These are phyloP conservation scores for Botrytis byssoidea DNA, from an alignment of 2,329 filamentous ascomycete species.

Conservation along the genomic window DNA sequence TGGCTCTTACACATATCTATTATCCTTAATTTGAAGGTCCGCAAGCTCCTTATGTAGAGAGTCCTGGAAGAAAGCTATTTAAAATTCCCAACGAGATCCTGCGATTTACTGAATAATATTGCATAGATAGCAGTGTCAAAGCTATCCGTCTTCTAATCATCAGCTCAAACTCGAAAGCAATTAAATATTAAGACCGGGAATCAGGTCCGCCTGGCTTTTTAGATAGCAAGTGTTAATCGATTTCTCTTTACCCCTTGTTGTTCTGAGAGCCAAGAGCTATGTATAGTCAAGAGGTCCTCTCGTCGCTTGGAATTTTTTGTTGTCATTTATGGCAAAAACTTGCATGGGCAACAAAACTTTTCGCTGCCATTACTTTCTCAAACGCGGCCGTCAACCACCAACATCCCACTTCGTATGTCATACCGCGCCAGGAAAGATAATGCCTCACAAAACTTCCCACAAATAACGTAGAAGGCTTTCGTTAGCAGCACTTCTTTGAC, in stretches of 20 bases:
- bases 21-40: neutral
- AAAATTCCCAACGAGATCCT: no score
- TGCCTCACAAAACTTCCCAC: fast-evolving
- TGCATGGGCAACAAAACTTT: neutral
- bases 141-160: neutral
- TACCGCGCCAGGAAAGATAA: neutral
- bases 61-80: fast-evolving
- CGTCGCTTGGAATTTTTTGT: fast-evolving
- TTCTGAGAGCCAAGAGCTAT: neutral
- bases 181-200: neutral
- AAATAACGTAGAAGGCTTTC: no score
- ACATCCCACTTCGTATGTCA: neutral
- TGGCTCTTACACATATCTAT: neutral
- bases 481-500: no score
- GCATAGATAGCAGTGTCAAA: neutral
- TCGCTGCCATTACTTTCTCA: neutral
- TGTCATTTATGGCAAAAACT: neutral
- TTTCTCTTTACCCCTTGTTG: neutral
- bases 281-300: neutral
- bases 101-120: neutral
- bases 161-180: no score
- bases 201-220: fast-evolving
- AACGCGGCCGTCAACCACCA: fast-evolving
- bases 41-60: neutral
- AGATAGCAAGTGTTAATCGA: neutral